phyloP scores from a whole-genome alignment of 331 rosid genomes.

The Telfairia occidentalis region DNA sequence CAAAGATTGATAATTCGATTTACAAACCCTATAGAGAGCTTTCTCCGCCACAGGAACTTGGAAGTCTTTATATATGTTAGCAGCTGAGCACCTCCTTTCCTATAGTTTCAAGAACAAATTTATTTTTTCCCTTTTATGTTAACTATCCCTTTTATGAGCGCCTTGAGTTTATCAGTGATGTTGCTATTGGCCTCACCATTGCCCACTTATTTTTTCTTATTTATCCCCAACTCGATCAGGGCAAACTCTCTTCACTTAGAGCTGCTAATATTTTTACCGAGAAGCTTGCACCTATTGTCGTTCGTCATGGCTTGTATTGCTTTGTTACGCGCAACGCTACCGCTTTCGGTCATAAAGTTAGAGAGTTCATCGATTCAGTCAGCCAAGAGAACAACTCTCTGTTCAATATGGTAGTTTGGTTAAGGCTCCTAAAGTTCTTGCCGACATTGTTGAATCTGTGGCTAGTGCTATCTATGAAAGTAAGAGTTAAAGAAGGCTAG shows the following conservation, averaged over 20 bases:
- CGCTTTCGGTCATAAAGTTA: slow-evolving; percentile 29
- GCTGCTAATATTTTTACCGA: slow-evolving; percentile 58
- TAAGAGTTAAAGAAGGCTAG: too few species aligned
- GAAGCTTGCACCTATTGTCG: slow-evolving; percentile 66
- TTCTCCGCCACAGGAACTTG: background rate
- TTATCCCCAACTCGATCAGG: slow-evolving; percentile 32
- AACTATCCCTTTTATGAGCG: slow-evolving; percentile 35
- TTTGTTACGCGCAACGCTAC: slow-evolving; percentile 32
- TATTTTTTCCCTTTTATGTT: slow-evolving; percentile 30
- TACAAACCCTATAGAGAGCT: too few species aligned
- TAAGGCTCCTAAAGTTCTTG: slow-evolving; percentile 74
- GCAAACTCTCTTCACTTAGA: slow-evolving; percentile 42
- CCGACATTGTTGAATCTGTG: slow-evolving; percentile 66
- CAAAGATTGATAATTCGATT: too few species aligned
- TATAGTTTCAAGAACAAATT: slow-evolving; percentile 35
- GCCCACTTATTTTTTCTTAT: slow-evolving; percentile 26
- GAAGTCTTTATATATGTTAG: background rate
- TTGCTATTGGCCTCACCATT: slow-evolving; percentile 32
- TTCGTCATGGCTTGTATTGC: slow-evolving; percentile 33
- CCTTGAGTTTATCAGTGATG: slow-evolving; percentile 61
- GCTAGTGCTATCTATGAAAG: slow-evolving; percentile 55
- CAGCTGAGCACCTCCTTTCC: slow-evolving; percentile 24
- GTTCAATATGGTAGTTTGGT: slow-evolving; percentile 43
- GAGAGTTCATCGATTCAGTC: slow-evolving; percentile 38
- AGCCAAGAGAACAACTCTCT: slow-evolving; percentile 18